Evolutionary conservation across 2,329 filamentous ascomycete species (phyloP), one percentile per base, ranked within the genome.

Genomic region (Ilyonectria sp.): DNA sequence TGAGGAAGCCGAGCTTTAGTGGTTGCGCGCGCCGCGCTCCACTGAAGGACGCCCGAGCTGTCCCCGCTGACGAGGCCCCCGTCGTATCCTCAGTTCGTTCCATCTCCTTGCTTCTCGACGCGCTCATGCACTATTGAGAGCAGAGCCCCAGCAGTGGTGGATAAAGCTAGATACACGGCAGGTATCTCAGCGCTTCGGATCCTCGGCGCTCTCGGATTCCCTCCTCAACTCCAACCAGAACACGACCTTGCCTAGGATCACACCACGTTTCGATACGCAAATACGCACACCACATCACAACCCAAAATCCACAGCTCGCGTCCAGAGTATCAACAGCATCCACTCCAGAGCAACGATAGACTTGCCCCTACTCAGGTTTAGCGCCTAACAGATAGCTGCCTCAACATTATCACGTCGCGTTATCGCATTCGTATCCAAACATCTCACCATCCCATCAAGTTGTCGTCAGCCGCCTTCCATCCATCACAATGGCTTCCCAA

Each of bases 401-500:
- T 33, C 29, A 31, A 52, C 40, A 43, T 35, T 44, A 19, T 17
- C 52, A 17, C 50, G 26, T 35, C 43, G 10, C 11, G 31, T 33
- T 55, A 50, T 55, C 62, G 33, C 43, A 6, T 49, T 44, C 43
- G 31, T 44, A 31, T 55, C 26, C 23, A 35, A 46, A 37, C n/a
- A 26, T 7, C 43, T 21, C 50, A 15, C 15, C 29, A 49, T 55
- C 23, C 47, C 56, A 33, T 26, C 55, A 31, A 33, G 49, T 55
- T 49, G 40, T 55, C 40, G 23, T 60, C 55, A 56, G 52, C 65
- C 29, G 33, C n/a, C 37, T n/a, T 10, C 52, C 43, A 35, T 29
- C 47, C n/a, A 53, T 46, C 55, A 53, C 53, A 58, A 73, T 73
- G 68, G 50, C 68, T 31, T 66, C 67, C 6, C 40, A 35, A 57